A percentile compares a stretch with the other conserved stretches of the same genome.
Evolutionary conservation across 2,329 filamentous ascomycete species (phyloP).

Genomic region (Fusarium cicatricum): DNA sequence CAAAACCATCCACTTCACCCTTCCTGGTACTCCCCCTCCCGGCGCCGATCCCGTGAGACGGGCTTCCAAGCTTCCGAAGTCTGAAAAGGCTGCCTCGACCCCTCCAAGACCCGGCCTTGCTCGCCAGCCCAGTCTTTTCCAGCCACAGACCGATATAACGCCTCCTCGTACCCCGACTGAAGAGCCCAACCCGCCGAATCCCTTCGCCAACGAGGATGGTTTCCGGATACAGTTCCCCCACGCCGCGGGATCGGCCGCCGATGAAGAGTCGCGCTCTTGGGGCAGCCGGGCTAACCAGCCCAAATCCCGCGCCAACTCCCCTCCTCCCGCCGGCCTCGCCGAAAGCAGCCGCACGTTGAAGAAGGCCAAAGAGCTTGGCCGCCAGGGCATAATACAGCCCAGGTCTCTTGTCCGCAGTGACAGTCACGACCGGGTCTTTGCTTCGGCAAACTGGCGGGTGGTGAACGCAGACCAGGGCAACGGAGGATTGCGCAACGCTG

Average conservation of each 20-base stretch:
- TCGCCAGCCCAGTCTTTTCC: conserved; percentile 62
- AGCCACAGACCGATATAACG: conserved; percentile 57
- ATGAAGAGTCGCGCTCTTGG: conserved; percentile 81
- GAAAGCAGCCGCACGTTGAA: conserved; percentile 67
- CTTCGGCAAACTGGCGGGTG: conserved; percentile 82
- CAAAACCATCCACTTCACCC: conserved; percentile 88
- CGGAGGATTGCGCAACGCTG: conserved; percentile 87
- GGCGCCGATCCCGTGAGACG: conserved; percentile 44
- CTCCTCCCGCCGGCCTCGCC: conserved; percentile 79
- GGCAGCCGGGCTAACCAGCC: conserved; percentile 80
- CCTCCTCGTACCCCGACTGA: conserved; percentile 63
- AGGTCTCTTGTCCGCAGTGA: conserved; percentile 62
- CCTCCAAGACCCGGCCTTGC: conserved; percentile 43
- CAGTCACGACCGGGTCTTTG: conserved; percentile 75
- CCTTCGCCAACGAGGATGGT: conserved; percentile 67
- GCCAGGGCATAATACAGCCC: conserved; percentile 66
- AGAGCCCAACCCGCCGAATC: conserved; percentile 54
- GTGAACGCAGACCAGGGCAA: conserved; percentile 91
- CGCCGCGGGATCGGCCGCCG: conserved; percentile 69
- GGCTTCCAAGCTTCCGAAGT: conserved; percentile 41
- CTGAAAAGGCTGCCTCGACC: conserved; percentile 11
- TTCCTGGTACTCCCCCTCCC: conserved; percentile 62
- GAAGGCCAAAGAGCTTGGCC: conserved; percentile 66
- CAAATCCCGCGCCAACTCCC: conserved; percentile 74
- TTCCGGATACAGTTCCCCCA: conserved; percentile 64